Evolutionary conservation across 805 yeast species (phyloP).

Genomic region (Schizosaccharomyces pombe): DNA sequence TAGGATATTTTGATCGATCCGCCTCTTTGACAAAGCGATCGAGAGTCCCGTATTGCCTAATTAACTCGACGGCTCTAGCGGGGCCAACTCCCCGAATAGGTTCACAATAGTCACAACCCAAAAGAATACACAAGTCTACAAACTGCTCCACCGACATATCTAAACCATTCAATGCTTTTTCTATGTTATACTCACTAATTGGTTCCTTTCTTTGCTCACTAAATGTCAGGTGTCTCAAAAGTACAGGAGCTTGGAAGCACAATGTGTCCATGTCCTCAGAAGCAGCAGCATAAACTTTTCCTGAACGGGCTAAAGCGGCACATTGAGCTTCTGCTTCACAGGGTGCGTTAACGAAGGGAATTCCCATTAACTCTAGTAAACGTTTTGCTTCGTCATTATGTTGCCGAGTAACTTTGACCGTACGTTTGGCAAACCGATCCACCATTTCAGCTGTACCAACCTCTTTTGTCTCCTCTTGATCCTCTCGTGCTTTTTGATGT

Average conservation of each 20-base stretch:
- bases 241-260: constrained; percentile 66
- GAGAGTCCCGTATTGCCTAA: constrained; percentile 59
- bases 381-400: constrained; percentile 87
- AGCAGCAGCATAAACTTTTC: constrained; percentile 83
- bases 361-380: constrained; percentile 70
- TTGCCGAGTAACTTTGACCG: constrained; percentile 67
- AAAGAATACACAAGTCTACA: constrained; percentile 70
- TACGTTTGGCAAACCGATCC: constrained; percentile 56
- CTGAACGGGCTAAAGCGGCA: constrained; percentile 70
- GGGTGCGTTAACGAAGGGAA: constrained; percentile 83
- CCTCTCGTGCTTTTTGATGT: constrained; percentile 62
- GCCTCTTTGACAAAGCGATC: constrained; percentile 26
- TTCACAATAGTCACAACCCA: constrained; percentile 95
- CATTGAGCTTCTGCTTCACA: constrained; percentile 98
- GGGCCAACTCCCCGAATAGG: constrained; percentile 92
- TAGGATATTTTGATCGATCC: constrained; percentile 40
- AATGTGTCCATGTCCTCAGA: constrained; percentile 97
- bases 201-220: constrained; percentile 87
- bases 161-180: constrained; percentile 47
- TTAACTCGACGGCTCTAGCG: constrained; percentile 70
- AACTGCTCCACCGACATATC: constrained; percentile 32
- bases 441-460: constrained; percentile 59
- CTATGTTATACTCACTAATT: constrained; percentile 55
- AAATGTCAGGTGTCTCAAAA: constrained; percentile 75
- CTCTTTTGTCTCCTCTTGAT: constrained; percentile 51